Evolutionary conservation across 2,329 filamentous ascomycete species (phyloP).

Genomic region (Coniochaeta sp.): DNA sequence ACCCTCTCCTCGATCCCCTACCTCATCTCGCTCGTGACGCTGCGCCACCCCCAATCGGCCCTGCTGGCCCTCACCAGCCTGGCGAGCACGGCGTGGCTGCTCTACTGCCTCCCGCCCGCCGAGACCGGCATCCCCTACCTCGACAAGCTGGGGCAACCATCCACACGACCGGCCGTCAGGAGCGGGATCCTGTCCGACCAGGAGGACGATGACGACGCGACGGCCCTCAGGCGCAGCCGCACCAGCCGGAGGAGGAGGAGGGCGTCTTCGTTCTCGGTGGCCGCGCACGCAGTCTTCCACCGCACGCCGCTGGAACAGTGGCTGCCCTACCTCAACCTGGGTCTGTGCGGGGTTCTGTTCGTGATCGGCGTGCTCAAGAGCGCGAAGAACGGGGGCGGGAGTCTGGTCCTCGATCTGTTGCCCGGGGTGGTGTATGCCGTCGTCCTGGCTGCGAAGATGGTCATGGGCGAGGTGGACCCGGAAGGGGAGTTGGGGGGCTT

Average conservation of each 20-base stretch:
- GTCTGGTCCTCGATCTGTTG: conserved; percentile 37
- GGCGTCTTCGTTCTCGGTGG: conserved; percentile 10
- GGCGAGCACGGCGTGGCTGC: conserved; percentile 51
- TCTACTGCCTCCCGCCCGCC: conserved; percentile 47
- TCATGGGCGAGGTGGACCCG: conserved; percentile 63
- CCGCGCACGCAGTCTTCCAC: conserved; percentile 4
- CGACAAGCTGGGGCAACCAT: conserved; percentile 32
- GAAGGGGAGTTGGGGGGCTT: conserved; percentile 54
- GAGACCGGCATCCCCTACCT: conserved; percentile 43
- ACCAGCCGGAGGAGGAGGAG: conserved; percentile 1
- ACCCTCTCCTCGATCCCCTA: conserved; percentile 48
- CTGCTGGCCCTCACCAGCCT: conserved; percentile 58
- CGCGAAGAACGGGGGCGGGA: conserved; percentile 21
- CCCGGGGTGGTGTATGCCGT: conserved; percentile 53
- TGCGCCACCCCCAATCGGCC: conserved; percentile 27
- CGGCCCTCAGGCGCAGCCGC: not conserved
- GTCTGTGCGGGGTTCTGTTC: conserved; percentile 43
- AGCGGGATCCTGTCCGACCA: conserved; percentile 3
- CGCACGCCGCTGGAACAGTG: conserved; percentile 44
- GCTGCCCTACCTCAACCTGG: conserved; percentile 52
- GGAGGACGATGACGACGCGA: conserved; percentile 8
- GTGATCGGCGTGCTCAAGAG: conserved; percentile 31
- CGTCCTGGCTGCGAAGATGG: conserved; percentile 52
- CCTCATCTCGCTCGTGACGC: conserved; percentile 31
- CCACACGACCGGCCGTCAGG: conserved; percentile 17